Conservation (phyloP, 164 flowering plant genomes). For the Liriodendron chinense region DNA sequence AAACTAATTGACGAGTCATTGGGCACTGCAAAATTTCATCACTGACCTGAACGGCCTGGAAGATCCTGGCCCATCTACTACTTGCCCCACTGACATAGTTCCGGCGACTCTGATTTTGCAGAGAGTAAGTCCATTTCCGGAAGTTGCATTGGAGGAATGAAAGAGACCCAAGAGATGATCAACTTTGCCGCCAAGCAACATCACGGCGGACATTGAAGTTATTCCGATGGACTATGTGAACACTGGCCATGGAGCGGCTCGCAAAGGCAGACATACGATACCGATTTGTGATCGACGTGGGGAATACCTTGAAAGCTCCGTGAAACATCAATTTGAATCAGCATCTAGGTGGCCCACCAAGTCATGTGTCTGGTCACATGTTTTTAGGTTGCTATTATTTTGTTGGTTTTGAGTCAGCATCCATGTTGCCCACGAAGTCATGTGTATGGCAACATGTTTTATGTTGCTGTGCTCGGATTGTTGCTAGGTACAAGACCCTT, state of each 20-base stretch:
- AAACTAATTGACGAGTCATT: no score
- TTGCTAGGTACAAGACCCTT: no score
- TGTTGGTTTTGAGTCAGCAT: no score
- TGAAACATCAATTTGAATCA: background rate
- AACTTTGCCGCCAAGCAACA: conserved; percentile 53
- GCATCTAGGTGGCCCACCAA: no score
- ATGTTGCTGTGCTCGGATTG: no score
- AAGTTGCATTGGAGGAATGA: conserved; percentile 48
- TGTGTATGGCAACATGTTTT: no score
- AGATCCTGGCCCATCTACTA: no score
- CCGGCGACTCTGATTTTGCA: background rate
- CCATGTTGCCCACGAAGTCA: no score
- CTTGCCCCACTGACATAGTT: background rate
- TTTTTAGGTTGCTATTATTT: no score
- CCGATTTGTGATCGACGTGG: conserved; percentile 50
- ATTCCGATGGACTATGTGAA: conserved; percentile 44
- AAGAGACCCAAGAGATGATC: conserved; percentile 65
- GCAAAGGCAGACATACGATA: conserved; percentile 44
- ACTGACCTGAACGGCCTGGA: no score
- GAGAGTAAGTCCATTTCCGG: conserved; percentile 54
- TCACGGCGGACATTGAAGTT: conserved; percentile 46
- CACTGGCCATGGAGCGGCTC: conserved; percentile 49
- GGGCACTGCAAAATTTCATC: no score
- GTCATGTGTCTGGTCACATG: no score
- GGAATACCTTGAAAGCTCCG: conserved; percentile 12